Conservation (phyloP, 257 asterid genomes). For the Mentha longifolia region DNA sequence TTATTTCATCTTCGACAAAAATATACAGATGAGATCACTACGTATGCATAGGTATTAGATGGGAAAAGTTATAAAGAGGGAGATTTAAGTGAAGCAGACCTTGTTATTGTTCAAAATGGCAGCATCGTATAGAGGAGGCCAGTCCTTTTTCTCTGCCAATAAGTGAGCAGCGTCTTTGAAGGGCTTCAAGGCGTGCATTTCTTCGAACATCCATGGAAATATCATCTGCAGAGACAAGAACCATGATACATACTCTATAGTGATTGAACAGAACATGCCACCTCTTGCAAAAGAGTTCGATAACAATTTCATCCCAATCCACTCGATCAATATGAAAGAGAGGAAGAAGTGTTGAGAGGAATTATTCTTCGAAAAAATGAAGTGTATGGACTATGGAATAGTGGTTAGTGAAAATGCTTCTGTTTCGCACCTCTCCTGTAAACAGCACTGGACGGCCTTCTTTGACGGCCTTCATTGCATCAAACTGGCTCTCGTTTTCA, state of each 20-base stretch:
- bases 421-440: conserved; percentile 82
- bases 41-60: not conserved
- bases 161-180: conserved; percentile 75
- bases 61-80: not conserved
- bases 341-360: not conserved
- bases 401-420: conserved; percentile 19
- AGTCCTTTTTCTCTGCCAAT: conserved; percentile 81
- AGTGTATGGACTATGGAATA: not conserved
- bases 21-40: not conserved
- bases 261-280: not conserved
- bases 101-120: conserved; percentile 62
- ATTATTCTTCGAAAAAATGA: not conserved
- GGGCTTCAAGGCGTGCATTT: conserved; percentile 78
- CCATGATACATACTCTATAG: not conserved
- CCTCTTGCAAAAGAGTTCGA: not conserved
- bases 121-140: conserved; percentile 85
- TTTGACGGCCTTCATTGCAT: conserved; percentile 75
- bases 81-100: conserved; percentile 44
- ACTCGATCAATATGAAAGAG: not conserved
- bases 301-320: not conserved
- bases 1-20: not conserved
- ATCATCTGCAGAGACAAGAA: conserved; percentile 62
- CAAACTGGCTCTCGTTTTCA: conserved; percentile 63
- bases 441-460: conserved; percentile 77
- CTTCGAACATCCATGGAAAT: conserved; percentile 96